phyloP scores from a whole-genome alignment of 805 yeast species.

The Suhomyces sp. region DNA sequence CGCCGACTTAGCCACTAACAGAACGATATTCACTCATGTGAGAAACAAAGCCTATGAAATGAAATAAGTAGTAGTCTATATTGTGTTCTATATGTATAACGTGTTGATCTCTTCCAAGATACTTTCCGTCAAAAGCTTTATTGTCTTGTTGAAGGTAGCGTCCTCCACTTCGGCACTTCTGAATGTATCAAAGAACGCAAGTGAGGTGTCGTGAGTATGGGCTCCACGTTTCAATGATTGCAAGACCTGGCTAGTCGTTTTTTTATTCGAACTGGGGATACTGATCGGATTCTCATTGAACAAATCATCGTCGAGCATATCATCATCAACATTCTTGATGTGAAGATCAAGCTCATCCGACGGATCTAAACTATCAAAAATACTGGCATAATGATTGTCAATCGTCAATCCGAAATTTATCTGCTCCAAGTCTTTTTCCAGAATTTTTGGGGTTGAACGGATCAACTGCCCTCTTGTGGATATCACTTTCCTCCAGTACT shows the following conservation, averaged over 20 bases:
- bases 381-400: constrained; percentile 29
- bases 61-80: no score
- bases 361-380: constrained; percentile 19
- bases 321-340: constrained; percentile 8
- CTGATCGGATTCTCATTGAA: constrained; percentile 7
- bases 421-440: constrained; percentile 3
- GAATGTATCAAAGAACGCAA: neutral
- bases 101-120: constrained; percentile 6
- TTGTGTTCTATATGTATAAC: constrained; percentile 1
- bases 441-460: neutral
- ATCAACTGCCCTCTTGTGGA: no score
- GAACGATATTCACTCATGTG: no score
- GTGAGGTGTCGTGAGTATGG: neutral
- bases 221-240: neutral
- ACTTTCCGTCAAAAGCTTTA: constrained; percentile 7
- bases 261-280: neutral
- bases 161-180: constrained; percentile 2
- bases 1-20: no score
- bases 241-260: neutral
- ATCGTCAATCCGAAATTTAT: constrained; percentile 16
- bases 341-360: constrained; percentile 2
- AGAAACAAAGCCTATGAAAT: no score
- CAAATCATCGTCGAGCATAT: constrained; percentile 11
- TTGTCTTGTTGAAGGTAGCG: constrained; percentile 1
- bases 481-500: constrained; percentile 21